phyloP scores from a whole-genome alignment of 306 rosid genomes.

The Vigna radiata region DNA sequence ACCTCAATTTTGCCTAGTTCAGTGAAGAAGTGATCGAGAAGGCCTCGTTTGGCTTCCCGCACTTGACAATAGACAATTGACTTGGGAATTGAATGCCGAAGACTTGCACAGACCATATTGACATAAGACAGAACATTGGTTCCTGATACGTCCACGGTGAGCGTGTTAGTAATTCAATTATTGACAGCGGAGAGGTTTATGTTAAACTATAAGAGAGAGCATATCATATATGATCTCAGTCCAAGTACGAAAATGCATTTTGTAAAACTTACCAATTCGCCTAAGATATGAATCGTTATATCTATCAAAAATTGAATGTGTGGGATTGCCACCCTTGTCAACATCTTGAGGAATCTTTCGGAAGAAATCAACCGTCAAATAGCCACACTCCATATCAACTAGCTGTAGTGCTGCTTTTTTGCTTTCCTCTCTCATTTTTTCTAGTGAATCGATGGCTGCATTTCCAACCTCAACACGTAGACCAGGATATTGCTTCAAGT shows the following conservation, averaged over 20 bases:
- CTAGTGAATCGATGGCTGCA: conserved; percentile 84
- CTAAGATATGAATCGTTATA: conserved; percentile 89
- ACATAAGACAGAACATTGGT: conserved; percentile 80
- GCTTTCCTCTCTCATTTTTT: conserved; percentile 90
- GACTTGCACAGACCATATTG: conserved; percentile 76
- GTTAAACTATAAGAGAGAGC: neutral
- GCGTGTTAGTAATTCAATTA: conserved; percentile 1
- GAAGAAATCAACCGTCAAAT: conserved; percentile 92
- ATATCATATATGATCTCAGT: neutral
- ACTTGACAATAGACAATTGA: conserved; percentile 91
- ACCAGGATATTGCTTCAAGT: conserved; percentile 89
- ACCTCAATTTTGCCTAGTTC: conserved; percentile 91
- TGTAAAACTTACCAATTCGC: conserved; percentile 70
- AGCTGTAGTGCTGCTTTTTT: conserved; percentile 81
- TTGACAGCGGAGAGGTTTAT: neutral
- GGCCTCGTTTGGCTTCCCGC: conserved; percentile 87
- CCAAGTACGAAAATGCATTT: neutral
- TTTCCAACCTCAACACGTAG: conserved; percentile 86
- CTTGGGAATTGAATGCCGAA: conserved; percentile 87
- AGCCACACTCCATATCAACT: conserved; percentile 93
- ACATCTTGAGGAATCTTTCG: conserved; percentile 95
- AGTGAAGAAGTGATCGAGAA: conserved; percentile 81
- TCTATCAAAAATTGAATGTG: conserved; percentile 93
- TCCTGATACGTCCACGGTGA: conserved; percentile 54
- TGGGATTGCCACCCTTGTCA: conserved; percentile 98